Evolutionary conservation across 805 yeast genomes (phyloP), one percentile per base, ranked within the genome.

Genomic region (Candida parachauliodes): DNA sequence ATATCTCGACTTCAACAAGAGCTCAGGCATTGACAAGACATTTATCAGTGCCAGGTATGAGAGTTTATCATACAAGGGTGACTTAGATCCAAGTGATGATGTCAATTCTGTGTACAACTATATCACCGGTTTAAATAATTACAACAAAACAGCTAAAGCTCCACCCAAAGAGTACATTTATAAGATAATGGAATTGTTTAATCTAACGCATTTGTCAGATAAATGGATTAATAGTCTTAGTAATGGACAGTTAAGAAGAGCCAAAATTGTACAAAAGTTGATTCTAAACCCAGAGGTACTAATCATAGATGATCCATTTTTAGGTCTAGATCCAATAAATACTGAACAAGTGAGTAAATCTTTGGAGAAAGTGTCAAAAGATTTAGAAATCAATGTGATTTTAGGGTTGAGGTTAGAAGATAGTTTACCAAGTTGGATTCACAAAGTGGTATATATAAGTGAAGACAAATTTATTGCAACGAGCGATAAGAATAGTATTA

Each of bases 211-310:
- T 0, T 57, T 88, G 33, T 68, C 76, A 37, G 70, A 77, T 39
- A 75, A 87, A 42, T 91, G 95, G 88, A 77, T 85, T 23, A 86
- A 87, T 56, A 85, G 91, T 0, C 65, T 93, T 30, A 85, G 95
- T 57, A 93, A 93, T 57, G 98, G 98, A 0, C 98, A 93, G 59
- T 79, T 85, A 56, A 72, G 98, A 49, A 69, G 98, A 35, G 95
- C 97, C 0, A 71, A 96, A 43, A 62, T 93, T 19, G 98, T 96
- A 0, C 73, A 76, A 43, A 79, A 88, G 0, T 50, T 93, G 29
- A 70, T 87, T 39, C 65, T 68, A 31, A 63, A 74, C 23, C 95
- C 97, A 0, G 65, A 68, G 30, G 46, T 88, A 21, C 60, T 88
- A 37, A 55, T 91, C 4, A 70, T 91, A 14, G 98, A 93, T 57